These are phyloP conservation scores for Ogataea parapolymorpha DNA, from an alignment of 805 yeast species.

Conservation along the genomic window DNA sequence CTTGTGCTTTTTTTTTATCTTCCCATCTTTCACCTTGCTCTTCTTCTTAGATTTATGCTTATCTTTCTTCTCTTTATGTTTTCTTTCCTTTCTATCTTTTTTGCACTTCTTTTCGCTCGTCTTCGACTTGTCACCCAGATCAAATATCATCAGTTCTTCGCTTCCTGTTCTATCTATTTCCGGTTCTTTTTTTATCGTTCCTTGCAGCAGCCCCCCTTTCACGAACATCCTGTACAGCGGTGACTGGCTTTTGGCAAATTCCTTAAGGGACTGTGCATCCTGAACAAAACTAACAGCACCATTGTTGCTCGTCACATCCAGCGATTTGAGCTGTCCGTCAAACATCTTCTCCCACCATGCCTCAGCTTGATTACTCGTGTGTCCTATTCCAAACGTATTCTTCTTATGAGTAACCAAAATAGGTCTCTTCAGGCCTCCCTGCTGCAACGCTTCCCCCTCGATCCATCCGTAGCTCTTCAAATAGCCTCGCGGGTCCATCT, in stretches of 20 bases:
- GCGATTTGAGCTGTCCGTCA: constrained; percentile 83
- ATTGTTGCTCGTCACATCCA: constrained; percentile 40
- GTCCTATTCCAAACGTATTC: constrained; percentile 89
- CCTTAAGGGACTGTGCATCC: constrained; percentile 44
- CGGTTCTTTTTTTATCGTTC: constrained; percentile 49
- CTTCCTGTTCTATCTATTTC: constrained; percentile 1
- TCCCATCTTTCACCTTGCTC: constrained; percentile 14
- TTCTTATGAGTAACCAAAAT: constrained; percentile 85
- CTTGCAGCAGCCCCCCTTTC: constrained; percentile 78
- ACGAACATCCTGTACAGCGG: constrained; percentile 87
- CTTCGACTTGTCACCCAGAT: constrained; percentile 23
- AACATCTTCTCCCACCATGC: constrained; percentile 97
- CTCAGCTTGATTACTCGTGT: constrained; percentile 68
- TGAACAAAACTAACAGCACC: constrained; percentile 30
- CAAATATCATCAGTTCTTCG: constrained; percentile 24
- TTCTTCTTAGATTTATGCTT: constrained; percentile 22
- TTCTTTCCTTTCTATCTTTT: constrained; percentile 23
- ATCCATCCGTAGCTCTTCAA: constrained; percentile 83
- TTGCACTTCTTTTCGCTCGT: constrained; percentile 27
- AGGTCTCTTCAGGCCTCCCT: constrained; percentile 82
- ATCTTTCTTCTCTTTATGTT: constrained; percentile 14
- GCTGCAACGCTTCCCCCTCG: constrained; percentile 79
- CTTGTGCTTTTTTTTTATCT: constrained; percentile 14
- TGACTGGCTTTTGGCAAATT: constrained; percentile 50
- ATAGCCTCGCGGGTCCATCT: constrained; percentile 75